These are phyloP conservation scores for Cordyceps militaris DNA, from an alignment of 2,329 filamentous ascomycete genomes.

Conservation along the genomic window DNA sequence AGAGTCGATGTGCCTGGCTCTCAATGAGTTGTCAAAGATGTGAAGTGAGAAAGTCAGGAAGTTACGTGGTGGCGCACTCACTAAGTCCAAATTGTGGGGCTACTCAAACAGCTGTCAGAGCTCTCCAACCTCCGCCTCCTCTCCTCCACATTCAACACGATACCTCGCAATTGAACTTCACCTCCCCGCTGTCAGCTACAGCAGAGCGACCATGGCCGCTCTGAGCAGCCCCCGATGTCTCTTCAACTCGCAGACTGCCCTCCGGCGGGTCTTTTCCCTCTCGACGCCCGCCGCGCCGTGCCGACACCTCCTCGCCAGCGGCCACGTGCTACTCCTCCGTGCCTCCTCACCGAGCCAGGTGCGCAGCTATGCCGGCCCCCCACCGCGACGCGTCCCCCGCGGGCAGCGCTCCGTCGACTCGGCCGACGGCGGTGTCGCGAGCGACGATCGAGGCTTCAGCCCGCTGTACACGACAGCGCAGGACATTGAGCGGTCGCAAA, in stretches of 20 bases:
- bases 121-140: slow-evolving; percentile 3
- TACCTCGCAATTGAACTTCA: neutral
- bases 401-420: neutral
- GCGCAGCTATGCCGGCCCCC: slow-evolving; percentile 15
- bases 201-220: slow-evolving; percentile 13
- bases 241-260: slow-evolving; percentile 38
- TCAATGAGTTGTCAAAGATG: too few species aligned
- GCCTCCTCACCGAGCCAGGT: slow-evolving; percentile 11
- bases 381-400: slow-evolving; percentile 9
- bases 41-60: too few species aligned
- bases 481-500: slow-evolving; percentile 27
- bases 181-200: neutral
- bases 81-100: neutral
- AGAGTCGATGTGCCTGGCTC: too few species aligned
- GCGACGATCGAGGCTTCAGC: slow-evolving; percentile 23
- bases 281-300: slow-evolving; percentile 18
- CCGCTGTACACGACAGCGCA: slow-evolving; percentile 29
- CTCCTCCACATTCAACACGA: neutral
- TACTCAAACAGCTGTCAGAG: neutral
- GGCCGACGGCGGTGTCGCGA: slow-evolving; percentile 6
- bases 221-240: slow-evolving; percentile 34
- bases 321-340: slow-evolving; percentile 13
- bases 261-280: slow-evolving; percentile 39
- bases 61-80: too few species aligned
- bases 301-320: slow-evolving; percentile 14